phyloP scores from a whole-genome alignment of 345 rosid species.

The Carallia brachiata region DNA sequence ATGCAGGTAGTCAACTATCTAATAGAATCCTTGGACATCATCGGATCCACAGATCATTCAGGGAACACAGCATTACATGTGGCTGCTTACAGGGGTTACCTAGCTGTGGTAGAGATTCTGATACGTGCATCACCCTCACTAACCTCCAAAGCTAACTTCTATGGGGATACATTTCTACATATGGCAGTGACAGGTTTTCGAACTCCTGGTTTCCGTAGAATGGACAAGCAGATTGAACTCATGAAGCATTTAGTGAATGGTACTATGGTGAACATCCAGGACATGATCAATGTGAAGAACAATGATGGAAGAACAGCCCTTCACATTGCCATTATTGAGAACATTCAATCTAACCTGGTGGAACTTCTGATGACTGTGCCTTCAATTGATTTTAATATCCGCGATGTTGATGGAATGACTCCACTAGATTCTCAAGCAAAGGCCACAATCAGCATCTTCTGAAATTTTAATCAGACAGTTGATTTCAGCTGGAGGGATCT shows the following conservation, averaged over 20 bases:
- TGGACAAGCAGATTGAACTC: constrained; percentile 73
- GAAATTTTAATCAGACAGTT: constrained; percentile 75
- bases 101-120: constrained; percentile 53
- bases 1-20: constrained; percentile 70
- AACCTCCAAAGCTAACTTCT: constrained; percentile 39
- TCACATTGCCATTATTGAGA: constrained; percentile 75
- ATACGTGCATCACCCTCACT: constrained; percentile 48
- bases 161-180: constrained; percentile 85
- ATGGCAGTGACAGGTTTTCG: constrained; percentile 77
- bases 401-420: constrained; percentile 70
- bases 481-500: constrained; percentile 78
- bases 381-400: constrained; percentile 54
- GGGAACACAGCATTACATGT: constrained; percentile 86
- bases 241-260: constrained; percentile 49
- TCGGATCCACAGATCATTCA: constrained; percentile 48
- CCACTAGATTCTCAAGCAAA: constrained; percentile 71
- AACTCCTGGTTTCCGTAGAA: constrained; percentile 68
- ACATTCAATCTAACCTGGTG: constrained; percentile 56
- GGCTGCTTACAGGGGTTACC: constrained; percentile 77
- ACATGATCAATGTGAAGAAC: constrained; percentile 60
- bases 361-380: constrained; percentile 63
- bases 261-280: constrained; percentile 36
- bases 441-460: constrained; percentile 63
- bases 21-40: constrained; percentile 45
- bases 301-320: constrained; percentile 70